Evolutionary conservation across 192 early-diverging fungal genomes (phyloP), one percentile per base, ranked within the genome.

Genomic region (Podila minutissima): DNA sequence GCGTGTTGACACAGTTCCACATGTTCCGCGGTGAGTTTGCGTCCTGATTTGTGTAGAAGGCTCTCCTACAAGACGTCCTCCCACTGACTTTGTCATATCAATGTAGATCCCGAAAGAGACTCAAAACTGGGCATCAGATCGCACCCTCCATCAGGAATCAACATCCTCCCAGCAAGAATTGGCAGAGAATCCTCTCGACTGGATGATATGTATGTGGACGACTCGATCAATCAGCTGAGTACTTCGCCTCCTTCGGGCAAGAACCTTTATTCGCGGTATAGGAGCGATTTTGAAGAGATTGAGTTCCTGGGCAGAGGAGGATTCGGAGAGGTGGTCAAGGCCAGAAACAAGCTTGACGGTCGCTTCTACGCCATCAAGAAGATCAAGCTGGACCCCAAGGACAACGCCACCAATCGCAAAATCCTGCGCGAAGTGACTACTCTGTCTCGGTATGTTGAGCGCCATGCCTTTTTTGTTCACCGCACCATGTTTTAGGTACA

Each of bases 241-340:
- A 73, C 76, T 0, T 81, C 83, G 2, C 83, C 75, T 0, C 41
- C 72, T n/a, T 51, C 68, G 13, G 68, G 73, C 1, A 74, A 73
- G 51, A 72, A 69, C 28, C 22, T 81, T n/a, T 81, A 85, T 17
- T 94, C 93, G 15, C 86, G 94, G 15, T 95, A 95, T 71, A 87
- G 84, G 61, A 74, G 86, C 5, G 94, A 95, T 61, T 95, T 93
- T 84, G 92, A 93, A 70, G 93, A 94, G 68, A 88, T 94, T 59
- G 91, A 90, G 71, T 94, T 93, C 59, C 73, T 94, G 31, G 93
- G 92, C 13, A 88, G 88, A 72, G 91, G 96, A 6, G 96, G 96
- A 4, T 98, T 97, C 88, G 97, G 97, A n/a, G 91, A 92, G 64
- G 97, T 98, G 0, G 92, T 97, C 41, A 98, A 98, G 74, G 95